Percentiles rank a stretch among this genome's conserved stretches.
Evolutionary conservation across 306 rosid species (phyloP).

Genomic region (Citrullus mucosospermus): DNA sequence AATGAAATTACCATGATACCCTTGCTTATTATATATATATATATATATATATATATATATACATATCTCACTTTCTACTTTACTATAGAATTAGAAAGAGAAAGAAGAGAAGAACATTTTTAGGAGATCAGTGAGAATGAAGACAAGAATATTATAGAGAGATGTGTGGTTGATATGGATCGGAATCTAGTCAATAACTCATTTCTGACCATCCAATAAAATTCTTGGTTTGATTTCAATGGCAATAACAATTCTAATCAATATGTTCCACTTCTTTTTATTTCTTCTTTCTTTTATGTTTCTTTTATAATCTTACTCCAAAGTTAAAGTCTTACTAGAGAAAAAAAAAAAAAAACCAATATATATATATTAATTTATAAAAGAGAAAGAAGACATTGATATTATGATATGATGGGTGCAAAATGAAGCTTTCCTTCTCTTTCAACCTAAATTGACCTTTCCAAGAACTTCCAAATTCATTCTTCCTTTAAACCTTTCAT

Average conservation of each 20-base stretch:
- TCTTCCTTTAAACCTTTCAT: not conserved
- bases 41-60: too few species aligned
- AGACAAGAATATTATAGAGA: not conserved
- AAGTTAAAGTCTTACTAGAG: not conserved
- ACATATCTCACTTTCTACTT: not conserved
- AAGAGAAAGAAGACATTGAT: not conserved
- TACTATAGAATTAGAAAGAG: not conserved
- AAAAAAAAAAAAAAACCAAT: too few species aligned
- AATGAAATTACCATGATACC: not conserved
- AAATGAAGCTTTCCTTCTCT: not conserved
- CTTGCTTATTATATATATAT: not conserved
- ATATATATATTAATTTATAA: not conserved
- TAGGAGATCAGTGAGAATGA: not conserved
- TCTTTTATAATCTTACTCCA: not conserved
- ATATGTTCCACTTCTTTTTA: not conserved
- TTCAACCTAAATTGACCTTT: not conserved
- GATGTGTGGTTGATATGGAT: not conserved
- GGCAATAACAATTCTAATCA: not conserved
- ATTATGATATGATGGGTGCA: not conserved
- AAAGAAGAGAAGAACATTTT: not conserved
- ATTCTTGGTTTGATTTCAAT: not conserved
- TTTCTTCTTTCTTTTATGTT: not conserved
- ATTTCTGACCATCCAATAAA: slow-evolving; percentile 2
- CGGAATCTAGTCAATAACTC: not conserved
- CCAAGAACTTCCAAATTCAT: not conserved